Evolutionary conservation across 768 basidiomycete species (phyloP).

Genomic region (Podaxis sp.): DNA sequence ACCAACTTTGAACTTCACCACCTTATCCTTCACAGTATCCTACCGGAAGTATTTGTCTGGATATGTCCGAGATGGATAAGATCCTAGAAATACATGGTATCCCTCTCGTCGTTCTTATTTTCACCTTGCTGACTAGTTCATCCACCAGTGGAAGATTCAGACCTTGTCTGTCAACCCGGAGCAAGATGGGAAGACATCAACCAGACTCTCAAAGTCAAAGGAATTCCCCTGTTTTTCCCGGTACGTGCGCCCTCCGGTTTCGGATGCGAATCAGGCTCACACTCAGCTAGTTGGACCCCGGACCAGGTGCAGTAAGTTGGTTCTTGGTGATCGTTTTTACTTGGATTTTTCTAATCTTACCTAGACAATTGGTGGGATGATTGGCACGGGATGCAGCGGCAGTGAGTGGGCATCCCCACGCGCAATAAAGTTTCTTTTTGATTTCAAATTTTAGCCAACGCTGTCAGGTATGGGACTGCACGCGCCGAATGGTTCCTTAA

Average conservation of each 20-base stretch:
- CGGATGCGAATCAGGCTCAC: not conserved
- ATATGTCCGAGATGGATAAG: conserved; percentile 81
- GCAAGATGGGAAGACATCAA: conserved; percentile 82
- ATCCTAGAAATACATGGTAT: conserved; percentile 75
- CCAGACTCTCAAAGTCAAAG: conserved; percentile 59
- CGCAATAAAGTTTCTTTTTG: not conserved
- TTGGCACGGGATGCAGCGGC: conserved; percentile 83
- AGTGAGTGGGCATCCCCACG: conserved; percentile 46
- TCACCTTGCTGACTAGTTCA: not conserved
- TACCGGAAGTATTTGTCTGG: conserved; percentile 75
- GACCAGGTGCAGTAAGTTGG: conserved; percentile 62
- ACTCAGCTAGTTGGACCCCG: conserved; percentile 60
- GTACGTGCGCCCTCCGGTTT: conserved; percentile 31
- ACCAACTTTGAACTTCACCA: conserved; percentile 2
- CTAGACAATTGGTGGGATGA: conserved; percentile 87
- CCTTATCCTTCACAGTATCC: conserved; percentile 33
- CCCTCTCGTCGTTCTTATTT: conserved; percentile 12
- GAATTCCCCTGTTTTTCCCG: conserved; percentile 84
- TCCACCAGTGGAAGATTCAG: conserved; percentile 62
- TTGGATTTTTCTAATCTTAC: not conserved
- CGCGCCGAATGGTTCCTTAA: conserved; percentile 89
- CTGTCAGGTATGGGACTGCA: conserved; percentile 85
- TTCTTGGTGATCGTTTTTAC: not conserved
- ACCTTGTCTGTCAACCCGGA: conserved; percentile 77
- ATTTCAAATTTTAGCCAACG: conserved; percentile 54